Base-by-base conservation (phyloP, 257 asterid genomes). In the Capsicum rhomboideum region DNA sequence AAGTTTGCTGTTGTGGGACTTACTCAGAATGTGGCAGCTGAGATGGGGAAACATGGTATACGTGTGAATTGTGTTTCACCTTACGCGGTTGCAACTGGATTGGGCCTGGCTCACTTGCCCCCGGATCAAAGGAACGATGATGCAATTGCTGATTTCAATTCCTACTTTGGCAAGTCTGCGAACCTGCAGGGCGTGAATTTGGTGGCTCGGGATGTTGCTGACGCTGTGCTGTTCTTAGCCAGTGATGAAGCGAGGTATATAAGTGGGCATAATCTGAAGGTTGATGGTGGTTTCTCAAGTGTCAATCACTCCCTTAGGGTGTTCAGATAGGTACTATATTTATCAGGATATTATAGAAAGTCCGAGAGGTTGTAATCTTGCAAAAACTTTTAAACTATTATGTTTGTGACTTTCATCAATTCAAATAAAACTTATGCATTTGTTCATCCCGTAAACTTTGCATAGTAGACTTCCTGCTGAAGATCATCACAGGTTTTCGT, bases 61-160 rank as follows among this genome's bases (percentile, higher is more conserved):
- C 94, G 98, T 2, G 98, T 94, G 63, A 96, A 96, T 82, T 91
- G 98, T 2, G 91, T 96, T 44, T 92, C 99, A 10, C 99, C 99
- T n/a, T 96, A 92, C 55, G 97, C 93, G 0, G 93, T 96, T 37
- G 87, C 92, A 7, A 96, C 99, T 23, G 82, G 74, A 11, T 37
- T 96, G 90, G 88, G 94, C 0, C 40, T 93, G 80, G 86, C 92
- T 9, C 89, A 92, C 89, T 80, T 96, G 85, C 97, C 95, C 0
- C 96, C 91, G 83, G 94, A 91, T 0, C 92, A 91, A 86, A 91
- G 96, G 87, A 92, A 97, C 0, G 97, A 91, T 80, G 96, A 90
- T 12, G 92, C 92, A 0, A 82, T 85, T 86, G 85, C 53, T 1
- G 98, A 94, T 31, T 93, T 96, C 28, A 89, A 94, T 16, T 68